Evolutionary conservation across 768 basidiomycete genomes (phyloP).

Genomic region (Boletales sp.): DNA sequence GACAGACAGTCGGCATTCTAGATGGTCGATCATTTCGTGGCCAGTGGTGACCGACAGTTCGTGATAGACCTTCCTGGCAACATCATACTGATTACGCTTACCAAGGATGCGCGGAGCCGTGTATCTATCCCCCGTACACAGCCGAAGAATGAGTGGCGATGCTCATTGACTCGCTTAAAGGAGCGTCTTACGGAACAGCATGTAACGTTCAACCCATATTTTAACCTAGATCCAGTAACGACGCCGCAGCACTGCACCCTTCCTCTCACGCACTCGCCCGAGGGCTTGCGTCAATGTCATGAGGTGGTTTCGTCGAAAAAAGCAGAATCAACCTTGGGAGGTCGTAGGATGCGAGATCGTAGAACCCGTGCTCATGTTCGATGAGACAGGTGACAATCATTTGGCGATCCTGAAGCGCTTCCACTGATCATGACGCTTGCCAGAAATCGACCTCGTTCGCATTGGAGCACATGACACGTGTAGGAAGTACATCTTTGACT

Average conservation of each 20-base stretch:
- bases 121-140: background rate
- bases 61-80: background rate
- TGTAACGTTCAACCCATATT: background rate
- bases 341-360: slow-evolving; percentile 66
- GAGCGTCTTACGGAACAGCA: slow-evolving; percentile 11
- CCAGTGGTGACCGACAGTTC: background rate
- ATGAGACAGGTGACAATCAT: slow-evolving; percentile 51
- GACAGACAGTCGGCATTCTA: background rate
- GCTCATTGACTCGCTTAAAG: slow-evolving; percentile 11
- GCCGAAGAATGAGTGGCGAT: slow-evolving; percentile 20
- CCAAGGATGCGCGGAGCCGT: background rate
- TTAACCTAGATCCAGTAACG: slow-evolving; percentile 13
- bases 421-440: slow-evolving; percentile 3
- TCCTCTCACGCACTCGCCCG: slow-evolving; percentile 15
- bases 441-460: slow-evolving; percentile 60
- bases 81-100: slow-evolving; percentile 11
- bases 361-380: slow-evolving; percentile 61
- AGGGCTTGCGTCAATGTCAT: slow-evolving; percentile 18
- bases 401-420: slow-evolving; percentile 5
- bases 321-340: slow-evolving; percentile 62
- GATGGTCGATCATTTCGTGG: background rate
- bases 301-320: slow-evolving; percentile 50
- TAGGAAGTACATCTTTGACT: slow-evolving; percentile 62
- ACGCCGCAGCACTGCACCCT: slow-evolving; percentile 13
- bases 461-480: slow-evolving; percentile 51